These are phyloP conservation scores for Ochromonas danica DNA, from an alignment of 108 stramenopile genomes.

Conservation along the genomic window DNA sequence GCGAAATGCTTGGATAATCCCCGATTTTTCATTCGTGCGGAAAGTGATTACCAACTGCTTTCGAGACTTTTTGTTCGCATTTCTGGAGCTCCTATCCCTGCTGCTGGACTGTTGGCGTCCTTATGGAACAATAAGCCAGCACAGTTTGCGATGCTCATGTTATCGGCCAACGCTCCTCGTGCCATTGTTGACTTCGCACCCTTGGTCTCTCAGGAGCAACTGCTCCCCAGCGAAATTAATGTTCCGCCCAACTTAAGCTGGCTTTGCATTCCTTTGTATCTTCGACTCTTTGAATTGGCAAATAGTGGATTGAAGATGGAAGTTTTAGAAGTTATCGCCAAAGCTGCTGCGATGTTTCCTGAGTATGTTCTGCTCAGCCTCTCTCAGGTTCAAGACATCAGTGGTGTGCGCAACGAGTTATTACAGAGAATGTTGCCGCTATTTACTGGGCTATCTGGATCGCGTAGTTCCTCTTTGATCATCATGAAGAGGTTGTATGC, in stretches of 20 bases:
- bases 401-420: conserved; percentile 18
- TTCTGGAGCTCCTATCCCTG: conserved; percentile 6
- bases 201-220: conserved; percentile 6
- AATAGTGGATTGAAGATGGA: conserved; percentile 1
- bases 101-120: background rate
- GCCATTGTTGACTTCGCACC: conserved; percentile 18
- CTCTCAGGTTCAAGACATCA: background rate
- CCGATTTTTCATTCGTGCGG: background rate
- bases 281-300: conserved; percentile 20
- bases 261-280: conserved; percentile 12
- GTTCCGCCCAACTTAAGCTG: conserved; percentile 21
- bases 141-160: conserved; percentile 4
- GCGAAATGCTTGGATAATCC: conserved; percentile 7
- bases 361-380: conserved; percentile 10
- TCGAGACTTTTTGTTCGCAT: background rate
- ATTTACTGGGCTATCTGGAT: conserved; percentile 25
- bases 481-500: conserved; percentile 1
- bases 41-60: background rate
- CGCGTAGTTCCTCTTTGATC: background rate
- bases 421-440: background rate
- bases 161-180: background rate
- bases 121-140: conserved; percentile 10
- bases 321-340: conserved; percentile 23
- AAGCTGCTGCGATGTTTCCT: conserved; percentile 8
- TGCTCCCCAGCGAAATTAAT: background rate